These are phyloP conservation scores for Penicillium brasilianum DNA, from an alignment of 2,329 filamentous ascomycete species.

Conservation along the genomic window DNA sequence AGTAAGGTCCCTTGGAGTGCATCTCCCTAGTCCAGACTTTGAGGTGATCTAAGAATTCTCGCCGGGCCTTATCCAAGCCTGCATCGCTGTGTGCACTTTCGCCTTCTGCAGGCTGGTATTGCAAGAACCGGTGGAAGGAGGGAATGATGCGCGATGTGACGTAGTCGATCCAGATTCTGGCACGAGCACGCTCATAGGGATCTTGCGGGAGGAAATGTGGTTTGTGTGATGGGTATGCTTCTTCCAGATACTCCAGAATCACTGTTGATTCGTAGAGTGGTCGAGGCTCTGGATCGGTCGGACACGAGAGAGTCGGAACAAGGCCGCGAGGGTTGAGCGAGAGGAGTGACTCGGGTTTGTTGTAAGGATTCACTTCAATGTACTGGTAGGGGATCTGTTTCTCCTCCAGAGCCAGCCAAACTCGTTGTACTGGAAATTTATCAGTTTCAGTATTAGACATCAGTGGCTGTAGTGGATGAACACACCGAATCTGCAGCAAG, in stretches of 20 bases:
- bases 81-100: slow-evolving; percentile 41
- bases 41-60: slow-evolving; percentile 64
- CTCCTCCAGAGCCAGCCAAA: slow-evolving; percentile 74
- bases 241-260: slow-evolving; percentile 77
- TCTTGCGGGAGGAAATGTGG: slow-evolving; percentile 63
- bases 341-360: slow-evolving; percentile 71
- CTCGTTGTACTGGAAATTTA: slow-evolving; percentile 61
- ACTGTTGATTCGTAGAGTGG: slow-evolving; percentile 75
- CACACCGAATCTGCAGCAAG: slow-evolving; percentile 40
- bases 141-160: slow-evolving; percentile 70
- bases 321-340: slow-evolving; percentile 75
- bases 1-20: slow-evolving; percentile 67
- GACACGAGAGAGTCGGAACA: slow-evolving; percentile 67
- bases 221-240: slow-evolving; percentile 63
- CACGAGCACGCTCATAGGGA: slow-evolving; percentile 68
- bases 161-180: slow-evolving; percentile 76
- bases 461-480: neutral
- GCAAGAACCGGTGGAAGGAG: slow-evolving; percentile 67
- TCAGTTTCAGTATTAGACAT: slow-evolving; percentile 5
- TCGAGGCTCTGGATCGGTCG: slow-evolving; percentile 45
- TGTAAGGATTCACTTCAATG: slow-evolving; percentile 77
- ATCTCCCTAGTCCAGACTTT: slow-evolving; percentile 67
- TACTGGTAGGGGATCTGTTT: slow-evolving; percentile 77
- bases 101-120: slow-evolving; percentile 46
- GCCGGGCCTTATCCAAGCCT: slow-evolving; percentile 58